Evolutionary conservation across 2,329 filamentous ascomycete genomes (phyloP), one percentile per base, ranked within the genome.

Genomic region (Dendrostoma leiphaemia): DNA sequence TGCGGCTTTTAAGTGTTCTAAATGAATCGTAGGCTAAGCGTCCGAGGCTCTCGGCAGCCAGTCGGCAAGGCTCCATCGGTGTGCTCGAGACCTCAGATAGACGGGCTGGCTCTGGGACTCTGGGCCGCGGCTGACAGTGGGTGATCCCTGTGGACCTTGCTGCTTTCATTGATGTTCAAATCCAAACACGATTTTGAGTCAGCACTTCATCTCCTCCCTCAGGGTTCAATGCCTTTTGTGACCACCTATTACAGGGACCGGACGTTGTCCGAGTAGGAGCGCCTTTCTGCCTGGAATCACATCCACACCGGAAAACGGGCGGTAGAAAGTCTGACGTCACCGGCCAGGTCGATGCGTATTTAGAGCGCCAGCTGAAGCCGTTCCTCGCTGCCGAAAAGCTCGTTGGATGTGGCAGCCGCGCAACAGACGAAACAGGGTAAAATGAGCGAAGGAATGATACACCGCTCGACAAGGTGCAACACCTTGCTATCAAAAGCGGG

Each of bases 401-500:
- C 9, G n/a, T 38, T 17, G 13, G 29, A 5, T 6, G 15, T 26
- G 12, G 13, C 45, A 28, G 32, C 29, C 8, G 29, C 29, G 29
- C 2, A 32, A 19, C 15, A n/a, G 9, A 28, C 23, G 28, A 26
- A 49, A 21, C 19, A 26, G 17, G 2, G 17, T 26, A 41, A 32
- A 24, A 40, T 12, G 34, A 49, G 19, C 37, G 35, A 49, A 7
- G 19, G 21, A 29, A 29, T n/a, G 26, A 31, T 46, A 46, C 51
- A 54, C 54, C 54, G 54, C 54, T 50, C 17, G 31, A 19, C 17
- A 50, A 13, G 19, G 21, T 47, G 29, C 26, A 41, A 34, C 26
- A n/a, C 17, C 46, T 28, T 23, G 26, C 35, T 49, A 37, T 43
- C 37, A 48, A 48, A 44, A 56, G 48, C 44, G 48, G 48, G 52